Conservation (phyloP, 2,329 filamentous ascomycete species). For the Pleomassaria siparia region DNA sequence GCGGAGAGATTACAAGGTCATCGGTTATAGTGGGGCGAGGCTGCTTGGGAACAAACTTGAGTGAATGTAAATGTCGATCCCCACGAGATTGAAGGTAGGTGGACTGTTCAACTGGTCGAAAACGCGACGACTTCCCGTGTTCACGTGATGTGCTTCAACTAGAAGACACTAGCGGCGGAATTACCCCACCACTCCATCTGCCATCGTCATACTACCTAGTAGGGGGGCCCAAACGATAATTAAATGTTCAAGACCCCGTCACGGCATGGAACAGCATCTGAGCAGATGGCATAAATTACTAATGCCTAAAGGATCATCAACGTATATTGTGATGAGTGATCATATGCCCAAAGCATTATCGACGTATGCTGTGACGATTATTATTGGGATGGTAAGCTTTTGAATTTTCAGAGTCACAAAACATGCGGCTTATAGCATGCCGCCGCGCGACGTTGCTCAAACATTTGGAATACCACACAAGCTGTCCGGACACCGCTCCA, state of each 20-base stretch:
- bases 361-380: too few relatives aligned
- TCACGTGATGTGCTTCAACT: slow-evolving; percentile 7
- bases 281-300: too few relatives aligned
- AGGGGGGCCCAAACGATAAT: too few relatives aligned
- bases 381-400: too few relatives aligned
- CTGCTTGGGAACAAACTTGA: neutral
- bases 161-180: neutral
- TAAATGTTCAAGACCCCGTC: too few relatives aligned
- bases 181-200: neutral
- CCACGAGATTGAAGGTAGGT: neutral
- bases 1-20: neutral
- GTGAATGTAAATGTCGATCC: neutral
- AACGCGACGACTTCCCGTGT: slow-evolving; percentile 8
- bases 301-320: too few relatives aligned
- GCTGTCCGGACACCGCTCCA: neutral
- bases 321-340: too few relatives aligned
- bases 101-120: too few relatives aligned
- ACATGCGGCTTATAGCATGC: neutral
- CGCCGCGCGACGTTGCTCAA: neutral
- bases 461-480: neutral
- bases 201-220: too few relatives aligned
- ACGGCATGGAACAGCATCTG: too few relatives aligned
- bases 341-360: too few relatives aligned
- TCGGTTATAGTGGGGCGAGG: neutral
- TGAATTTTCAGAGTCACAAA: neutral